Evolutionary conservation across 768 basidiomycete genomes (phyloP).

Genomic region (Hortiboletus campestris): DNA sequence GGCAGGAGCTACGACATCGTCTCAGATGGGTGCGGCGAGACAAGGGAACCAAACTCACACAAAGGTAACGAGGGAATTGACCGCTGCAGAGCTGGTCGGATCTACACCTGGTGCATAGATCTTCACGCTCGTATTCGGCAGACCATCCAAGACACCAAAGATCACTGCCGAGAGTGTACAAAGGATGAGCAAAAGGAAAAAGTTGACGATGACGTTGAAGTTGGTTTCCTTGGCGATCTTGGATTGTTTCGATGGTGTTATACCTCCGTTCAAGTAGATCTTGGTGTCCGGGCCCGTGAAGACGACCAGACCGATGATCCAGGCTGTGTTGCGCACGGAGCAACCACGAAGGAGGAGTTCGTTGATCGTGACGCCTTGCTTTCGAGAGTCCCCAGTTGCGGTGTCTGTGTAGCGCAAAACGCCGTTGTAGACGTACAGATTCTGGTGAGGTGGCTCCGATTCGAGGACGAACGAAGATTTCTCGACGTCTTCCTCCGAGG

Average conservation of each 20-base stretch:
- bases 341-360: constrained; percentile 92
- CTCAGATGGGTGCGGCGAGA: not conserved
- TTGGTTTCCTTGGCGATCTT: constrained; percentile 99
- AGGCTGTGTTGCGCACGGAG: constrained; percentile 82
- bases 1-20: constrained; percentile 61
- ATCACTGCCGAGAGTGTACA: constrained; percentile 74
- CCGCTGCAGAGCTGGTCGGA: constrained; percentile 53
- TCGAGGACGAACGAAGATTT: constrained; percentile 85
- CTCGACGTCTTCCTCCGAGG: constrained; percentile 87
- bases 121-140: constrained; percentile 59
- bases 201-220: constrained; percentile 96
- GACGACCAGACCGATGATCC: constrained; percentile 92
- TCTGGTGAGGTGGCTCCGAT: constrained; percentile 91
- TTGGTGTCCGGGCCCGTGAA: constrained; percentile 93
- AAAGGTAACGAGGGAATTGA: constrained; percentile 87
- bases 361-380: constrained; percentile 82
- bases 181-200: constrained; percentile 71
- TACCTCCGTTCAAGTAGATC: constrained; percentile 90
- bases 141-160: constrained; percentile 68
- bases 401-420: constrained; percentile 73
- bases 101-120: constrained; percentile 70
- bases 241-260: constrained; percentile 92
- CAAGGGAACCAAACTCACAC: constrained; percentile 54
- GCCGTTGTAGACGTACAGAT: constrained; percentile 87
- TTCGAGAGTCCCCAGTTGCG: constrained; percentile 48